Percentiles rank a stretch among this genome's conserved stretches.
These are phyloP conservation scores for Penicillium crystallinum DNA, from an alignment of 495 filamentous ascomycete species.

Conservation along the genomic window DNA sequence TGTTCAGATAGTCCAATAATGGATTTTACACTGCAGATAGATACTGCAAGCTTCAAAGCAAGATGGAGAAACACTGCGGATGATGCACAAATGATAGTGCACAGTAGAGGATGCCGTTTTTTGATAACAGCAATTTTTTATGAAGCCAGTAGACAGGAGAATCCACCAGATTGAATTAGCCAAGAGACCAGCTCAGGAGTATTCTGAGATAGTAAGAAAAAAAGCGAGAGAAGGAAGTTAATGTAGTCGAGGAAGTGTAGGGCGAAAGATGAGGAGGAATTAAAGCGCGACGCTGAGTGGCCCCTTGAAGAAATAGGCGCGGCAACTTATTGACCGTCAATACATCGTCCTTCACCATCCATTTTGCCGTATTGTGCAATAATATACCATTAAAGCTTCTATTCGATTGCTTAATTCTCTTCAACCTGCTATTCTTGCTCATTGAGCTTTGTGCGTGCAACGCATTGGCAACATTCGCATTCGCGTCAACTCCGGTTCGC, in stretches of 20 bases:
- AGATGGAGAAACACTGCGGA: background rate
- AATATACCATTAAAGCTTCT: background rate
- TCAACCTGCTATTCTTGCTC: background rate
- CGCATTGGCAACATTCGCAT: background rate
- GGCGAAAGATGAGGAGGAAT: background rate
- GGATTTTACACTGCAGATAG: background rate
- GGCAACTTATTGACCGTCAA: background rate
- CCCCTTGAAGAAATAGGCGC: background rate
- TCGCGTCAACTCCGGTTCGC: background rate
- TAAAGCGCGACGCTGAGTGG: background rate
- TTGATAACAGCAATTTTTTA: background rate
- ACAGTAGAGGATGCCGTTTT: background rate
- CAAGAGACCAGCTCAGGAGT: constrained; percentile 2
- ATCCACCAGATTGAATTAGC: background rate
- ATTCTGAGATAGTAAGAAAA: background rate
- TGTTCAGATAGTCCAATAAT: background rate
- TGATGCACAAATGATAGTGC: background rate
- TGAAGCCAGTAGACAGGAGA: background rate
- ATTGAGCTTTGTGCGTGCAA: background rate
- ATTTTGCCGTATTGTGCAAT: background rate
- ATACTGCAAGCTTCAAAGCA: background rate
- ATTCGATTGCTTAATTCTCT: background rate
- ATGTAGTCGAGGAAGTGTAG: background rate
- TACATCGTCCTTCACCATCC: background rate
- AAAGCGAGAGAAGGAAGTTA: background rate